phyloP scores from a whole-genome alignment of 2,329 filamentous ascomycete species.

The Parasarocladium wereldwijsianum region DNA sequence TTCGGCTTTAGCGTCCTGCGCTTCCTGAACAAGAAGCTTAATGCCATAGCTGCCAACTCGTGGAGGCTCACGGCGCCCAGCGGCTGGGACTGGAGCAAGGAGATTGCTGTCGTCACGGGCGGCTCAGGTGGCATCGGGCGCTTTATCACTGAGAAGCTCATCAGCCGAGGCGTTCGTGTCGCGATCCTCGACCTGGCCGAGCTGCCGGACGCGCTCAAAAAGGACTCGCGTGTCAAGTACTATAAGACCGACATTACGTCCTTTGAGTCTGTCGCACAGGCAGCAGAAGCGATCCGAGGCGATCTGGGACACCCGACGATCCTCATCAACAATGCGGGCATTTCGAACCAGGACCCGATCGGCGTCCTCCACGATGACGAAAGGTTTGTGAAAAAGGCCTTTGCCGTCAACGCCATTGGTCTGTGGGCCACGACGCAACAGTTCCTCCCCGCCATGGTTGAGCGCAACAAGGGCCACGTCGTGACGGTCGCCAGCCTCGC shows the following conservation, averaged over 20 bases:
- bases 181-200: constrained; percentile 46
- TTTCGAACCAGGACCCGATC: constrained; percentile 30
- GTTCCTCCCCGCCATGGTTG: constrained; percentile 48
- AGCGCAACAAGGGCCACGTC: constrained; percentile 51
- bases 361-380: constrained; percentile 40
- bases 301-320: constrained; percentile 46
- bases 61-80: constrained; percentile 5
- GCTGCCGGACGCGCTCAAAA: constrained; percentile 5
- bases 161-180: constrained; percentile 45
- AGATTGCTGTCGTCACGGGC: constrained; percentile 53
- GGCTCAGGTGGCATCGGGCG: constrained; percentile 57
- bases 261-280: constrained; percentile 28
- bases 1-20: constrained; percentile 6
- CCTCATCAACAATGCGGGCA: constrained; percentile 54
- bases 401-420: constrained; percentile 49
- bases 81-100: constrained; percentile 9
- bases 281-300: constrained; percentile 32
- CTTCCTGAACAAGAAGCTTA: constrained; percentile 7
- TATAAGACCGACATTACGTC: constrained; percentile 54
- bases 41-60: constrained; percentile 6
- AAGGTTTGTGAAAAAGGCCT: constrained; percentile 41
- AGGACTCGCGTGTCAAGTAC: constrained; percentile 35
- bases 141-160: constrained; percentile 42
- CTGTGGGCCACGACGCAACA: constrained; percentile 48
- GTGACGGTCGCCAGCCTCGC: constrained; percentile 53